Evolutionary conservation across 139 green algal species (phyloP), one percentile per base, ranked within the genome.

Genomic region (Axilococcus clingmanii): DNA sequence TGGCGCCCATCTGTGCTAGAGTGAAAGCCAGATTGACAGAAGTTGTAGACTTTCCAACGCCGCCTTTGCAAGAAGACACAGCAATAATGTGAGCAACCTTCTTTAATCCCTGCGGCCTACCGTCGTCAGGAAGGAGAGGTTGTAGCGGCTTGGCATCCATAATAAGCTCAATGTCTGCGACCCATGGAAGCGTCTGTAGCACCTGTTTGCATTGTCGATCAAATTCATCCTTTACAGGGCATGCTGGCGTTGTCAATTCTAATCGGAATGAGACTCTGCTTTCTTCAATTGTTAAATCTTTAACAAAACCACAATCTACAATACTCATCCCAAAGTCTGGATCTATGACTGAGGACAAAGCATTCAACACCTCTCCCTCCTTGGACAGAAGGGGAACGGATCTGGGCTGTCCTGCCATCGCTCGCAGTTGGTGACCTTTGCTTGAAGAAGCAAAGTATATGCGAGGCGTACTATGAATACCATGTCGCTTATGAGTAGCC

Each of bases 1-100:
- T 85, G 20, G 90, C 90, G 2, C 91, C 89, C 91, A 96, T 96
- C 68, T 88, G 78, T 22, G 78, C 72, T 43, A 99, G 72, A 2
- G 88, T 93, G 70, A 91, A 97, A 3, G 92, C 92, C 43, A 99
- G 80, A 64, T 99, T 99, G 34, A 99, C 92, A 2, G 80, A 61
- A 42, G 82, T 85, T 15, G 88, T 98, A 30, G 78, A 93, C 75
- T 99, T 99, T 58, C 92, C 92, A 15, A 99, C 92, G 22, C 92
- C 85, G 47, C 75, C 75, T 52, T 83, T 85, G 68, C 68, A 85
- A 51, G 59, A 73, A 25, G 74, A 82, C 20, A 80, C 76, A 25
- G 91, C 91, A 36, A 99, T 92, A 64, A 99, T 78, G 71, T 96
- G 81, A 6, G 59, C 47, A 37, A 99, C 91, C 7, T 56, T 57